phyloP scores from a whole-genome alignment of 2,329 filamentous ascomycete species.

The Pseudomassariella vexata region DNA sequence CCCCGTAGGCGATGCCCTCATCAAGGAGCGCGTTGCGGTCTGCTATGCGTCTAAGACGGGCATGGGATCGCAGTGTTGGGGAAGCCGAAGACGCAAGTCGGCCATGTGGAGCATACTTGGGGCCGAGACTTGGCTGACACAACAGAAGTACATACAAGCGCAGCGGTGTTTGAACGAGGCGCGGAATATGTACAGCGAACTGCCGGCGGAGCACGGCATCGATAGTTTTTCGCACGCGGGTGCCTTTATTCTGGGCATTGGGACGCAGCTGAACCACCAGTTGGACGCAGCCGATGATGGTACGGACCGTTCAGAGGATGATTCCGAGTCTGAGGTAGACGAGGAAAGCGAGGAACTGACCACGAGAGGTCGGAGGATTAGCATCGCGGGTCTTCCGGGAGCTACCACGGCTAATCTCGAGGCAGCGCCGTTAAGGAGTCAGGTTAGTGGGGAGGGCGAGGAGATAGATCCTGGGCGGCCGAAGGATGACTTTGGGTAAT shows the following conservation, averaged over 20 bases:
- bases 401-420: conserved; percentile 37
- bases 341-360: conserved; percentile 38
- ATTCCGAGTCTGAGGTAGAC: conserved; percentile 17
- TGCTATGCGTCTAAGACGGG: conserved; percentile 75
- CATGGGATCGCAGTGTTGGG: conserved; percentile 60
- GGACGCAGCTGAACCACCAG: conserved; percentile 42
- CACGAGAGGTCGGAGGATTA: conserved; percentile 47
- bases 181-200: conserved; percentile 43
- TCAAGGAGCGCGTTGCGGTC: conserved; percentile 79
- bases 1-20: conserved; percentile 69
- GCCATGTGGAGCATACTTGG: conserved; percentile 84
- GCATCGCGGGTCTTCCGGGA: conserved; percentile 41
- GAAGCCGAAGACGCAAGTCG: conserved; percentile 73
- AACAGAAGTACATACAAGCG: conserved; percentile 72
- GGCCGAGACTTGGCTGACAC: conserved; percentile 75
- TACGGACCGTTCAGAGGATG: conserved; percentile 10
- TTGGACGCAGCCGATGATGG: conserved; percentile 27
- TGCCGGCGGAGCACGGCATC: conserved; percentile 46
- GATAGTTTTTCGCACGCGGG: conserved; percentile 44
- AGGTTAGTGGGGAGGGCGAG: conserved; percentile 12
- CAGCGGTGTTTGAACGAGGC: conserved; percentile 72
- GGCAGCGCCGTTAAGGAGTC: conserved; percentile 38
- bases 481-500: conserved; percentile 20
- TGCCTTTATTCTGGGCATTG: conserved; percentile 45
- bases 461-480: conserved; percentile 15